Conservation (phyloP, 192 early-diverging fungal species). For the Gryganskiella cystojenkinii region DNA sequence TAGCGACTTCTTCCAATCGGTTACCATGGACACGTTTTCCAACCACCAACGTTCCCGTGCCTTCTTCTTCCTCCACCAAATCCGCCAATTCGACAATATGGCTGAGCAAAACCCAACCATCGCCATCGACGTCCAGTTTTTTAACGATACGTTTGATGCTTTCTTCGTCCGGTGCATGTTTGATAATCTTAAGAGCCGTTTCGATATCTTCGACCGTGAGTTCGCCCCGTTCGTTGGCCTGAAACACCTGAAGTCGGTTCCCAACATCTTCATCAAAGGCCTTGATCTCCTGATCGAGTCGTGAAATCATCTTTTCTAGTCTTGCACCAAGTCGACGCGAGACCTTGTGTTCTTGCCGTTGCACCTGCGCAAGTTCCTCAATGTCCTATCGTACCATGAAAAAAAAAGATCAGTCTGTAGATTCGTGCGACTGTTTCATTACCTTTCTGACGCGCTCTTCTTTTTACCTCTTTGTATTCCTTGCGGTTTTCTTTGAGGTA, state of each 20-base stretch:
- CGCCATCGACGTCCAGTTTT: slow-evolving; percentile 75
- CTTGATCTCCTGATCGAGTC: slow-evolving; percentile 76
- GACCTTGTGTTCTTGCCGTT: slow-evolving; percentile 64
- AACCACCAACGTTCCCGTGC: slow-evolving; percentile 67
- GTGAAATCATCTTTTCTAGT: slow-evolving; percentile 84
- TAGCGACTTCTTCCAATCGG: slow-evolving; percentile 34
- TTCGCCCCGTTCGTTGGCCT: slow-evolving; percentile 73
- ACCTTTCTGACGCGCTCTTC: not conserved
- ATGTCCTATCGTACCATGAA: slow-evolving; percentile 51
- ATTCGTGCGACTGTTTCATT: too few species aligned
- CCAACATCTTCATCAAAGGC: slow-evolving; percentile 74
- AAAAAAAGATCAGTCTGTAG: not conserved
- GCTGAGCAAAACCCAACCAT: slow-evolving; percentile 72
- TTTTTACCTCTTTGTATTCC: slow-evolving; percentile 70
- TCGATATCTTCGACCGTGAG: slow-evolving; percentile 75
- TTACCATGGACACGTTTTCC: slow-evolving; percentile 42
- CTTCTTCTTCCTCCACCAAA: slow-evolving; percentile 69
- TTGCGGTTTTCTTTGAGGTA: slow-evolving; percentile 69
- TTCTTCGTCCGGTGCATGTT: slow-evolving; percentile 73
- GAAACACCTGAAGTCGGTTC: slow-evolving; percentile 70
- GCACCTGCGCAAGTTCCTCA: slow-evolving; percentile 64
- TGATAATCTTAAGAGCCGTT: slow-evolving; percentile 72
- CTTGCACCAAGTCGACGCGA: slow-evolving; percentile 68
- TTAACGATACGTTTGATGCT: slow-evolving; percentile 80
- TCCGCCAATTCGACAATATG: slow-evolving; percentile 68